phyloP scores from a whole-genome alignment of 2,329 filamentous ascomycete species.

The Botryotinia narcissicola region DNA sequence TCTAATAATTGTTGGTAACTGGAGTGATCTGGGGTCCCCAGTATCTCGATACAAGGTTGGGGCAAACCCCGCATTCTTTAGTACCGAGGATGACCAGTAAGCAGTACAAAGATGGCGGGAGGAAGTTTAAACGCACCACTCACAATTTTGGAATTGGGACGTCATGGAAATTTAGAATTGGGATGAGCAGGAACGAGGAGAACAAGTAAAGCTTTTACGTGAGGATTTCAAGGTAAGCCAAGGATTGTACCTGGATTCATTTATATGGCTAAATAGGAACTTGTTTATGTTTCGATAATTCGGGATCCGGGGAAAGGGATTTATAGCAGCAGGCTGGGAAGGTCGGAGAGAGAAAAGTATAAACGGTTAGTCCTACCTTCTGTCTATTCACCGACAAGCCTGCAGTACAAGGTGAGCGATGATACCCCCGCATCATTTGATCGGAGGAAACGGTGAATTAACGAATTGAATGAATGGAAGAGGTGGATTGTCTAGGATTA shows the following conservation, averaged over 20 bases:
- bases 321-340: background rate
- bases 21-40: constrained; percentile 4
- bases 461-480: background rate
- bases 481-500: background rate
- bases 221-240: background rate
- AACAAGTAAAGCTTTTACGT: background rate
- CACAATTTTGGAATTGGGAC: background rate
- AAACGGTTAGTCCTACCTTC: background rate
- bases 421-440: background rate
- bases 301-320: background rate
- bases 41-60: background rate
- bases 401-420: background rate
- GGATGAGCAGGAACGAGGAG: background rate
- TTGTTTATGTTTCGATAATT: background rate
- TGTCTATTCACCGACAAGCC: background rate
- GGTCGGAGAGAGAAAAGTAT: background rate
- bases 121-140: constrained; percentile 6
- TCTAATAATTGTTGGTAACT: background rate
- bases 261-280: background rate
- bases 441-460: background rate
- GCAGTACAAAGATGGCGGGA: background rate
- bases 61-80: constrained; percentile 1
- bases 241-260: background rate
- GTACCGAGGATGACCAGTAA: background rate
- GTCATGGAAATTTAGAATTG: background rate